Evolutionary conservation across 78 protist species (phyloP), one percentile per base, ranked within the genome.

Genomic region (Dictyostelium intermedium): DNA sequence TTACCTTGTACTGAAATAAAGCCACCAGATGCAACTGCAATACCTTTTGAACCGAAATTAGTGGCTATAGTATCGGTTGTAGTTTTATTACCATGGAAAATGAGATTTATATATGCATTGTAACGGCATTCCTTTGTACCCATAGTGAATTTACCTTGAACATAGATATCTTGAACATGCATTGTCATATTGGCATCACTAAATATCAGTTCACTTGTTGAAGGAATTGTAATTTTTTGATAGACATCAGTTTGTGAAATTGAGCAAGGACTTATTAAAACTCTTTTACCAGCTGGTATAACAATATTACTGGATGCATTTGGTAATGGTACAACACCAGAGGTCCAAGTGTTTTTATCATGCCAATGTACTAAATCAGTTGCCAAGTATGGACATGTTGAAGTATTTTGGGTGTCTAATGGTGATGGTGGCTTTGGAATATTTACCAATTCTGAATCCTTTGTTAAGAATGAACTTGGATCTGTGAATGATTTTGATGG

Each of bases 291-390:
- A 7, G 41, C 86, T 32, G 96, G 96, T 39, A 92, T 34, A 20
- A 85, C 47, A 10, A 92, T 92, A 2, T 23, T 72, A 16, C 43
- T 16, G 0, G 76, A 66, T 70, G 82, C 83, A 14, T 34, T 39
- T 18, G 96, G 96, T 27, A 30, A 66, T 2, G 79, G 79, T 14
- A 34, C 37, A 10, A 84, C 73, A 3, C 20, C 8, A 81, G 39
- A 83, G 13, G 30, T 5, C 96, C 96, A 92, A n/a, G 84, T 92
- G 10, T 50, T 11, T 41, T 74, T 79, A 32, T 85, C 82, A 27
- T 92, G 96, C 96, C 96, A 92, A n/a, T 86, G 89, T 27, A 80
- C 69, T 4, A 92, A 9, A 39, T 34, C 86, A 8, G 45, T 60
- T 5, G 32, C 37, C 10, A 80, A 53, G 32, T 92, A 60, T 30